Percentiles rank a stretch among this genome's conserved stretches.
Conservation (phyloP, 371 early-diverging fungal species). For the Umbelopsis sp. region DNA sequence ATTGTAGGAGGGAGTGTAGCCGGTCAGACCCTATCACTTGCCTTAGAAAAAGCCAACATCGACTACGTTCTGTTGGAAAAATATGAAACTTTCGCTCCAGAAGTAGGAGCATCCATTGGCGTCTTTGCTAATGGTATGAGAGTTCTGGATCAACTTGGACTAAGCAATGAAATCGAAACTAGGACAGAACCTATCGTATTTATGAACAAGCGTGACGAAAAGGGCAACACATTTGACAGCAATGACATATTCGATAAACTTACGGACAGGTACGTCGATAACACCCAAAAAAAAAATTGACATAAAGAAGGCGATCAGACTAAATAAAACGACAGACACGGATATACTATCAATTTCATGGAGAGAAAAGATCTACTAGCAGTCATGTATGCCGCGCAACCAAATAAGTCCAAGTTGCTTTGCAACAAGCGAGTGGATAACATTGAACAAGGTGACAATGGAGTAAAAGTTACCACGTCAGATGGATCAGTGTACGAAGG, state of each 20-base stretch:
- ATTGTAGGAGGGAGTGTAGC: conserved; percentile 16
- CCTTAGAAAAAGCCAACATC: conserved; percentile 13
- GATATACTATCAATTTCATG: not conserved
- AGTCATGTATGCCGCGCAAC: conserved; percentile 7
- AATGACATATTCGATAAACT: too few species aligned
- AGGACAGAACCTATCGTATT: too few species aligned
- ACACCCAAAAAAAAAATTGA: too few species aligned
- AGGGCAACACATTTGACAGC: too few species aligned
- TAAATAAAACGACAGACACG: not conserved
- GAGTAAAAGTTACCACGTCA: not conserved
- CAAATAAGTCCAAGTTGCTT: not conserved
- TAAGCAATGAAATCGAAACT: too few species aligned
- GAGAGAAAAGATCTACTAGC: not conserved
- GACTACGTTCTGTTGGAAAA: conserved; percentile 8
- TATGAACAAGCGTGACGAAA: too few species aligned
- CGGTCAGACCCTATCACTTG: not conserved
- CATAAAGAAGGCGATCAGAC: too few species aligned
- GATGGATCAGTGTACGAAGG: conserved; percentile 6
- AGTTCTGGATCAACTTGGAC: too few species aligned
- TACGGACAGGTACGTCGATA: too few species aligned
- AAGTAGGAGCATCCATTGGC: conserved; percentile 3
- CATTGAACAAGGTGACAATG: not conserved
- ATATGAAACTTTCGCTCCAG: not conserved
- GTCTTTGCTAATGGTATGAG: too few species aligned
- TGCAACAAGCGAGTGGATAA: not conserved